phyloP scores from a whole-genome alignment of 116 monocot species.

The Cymodocea nodosa region DNA sequence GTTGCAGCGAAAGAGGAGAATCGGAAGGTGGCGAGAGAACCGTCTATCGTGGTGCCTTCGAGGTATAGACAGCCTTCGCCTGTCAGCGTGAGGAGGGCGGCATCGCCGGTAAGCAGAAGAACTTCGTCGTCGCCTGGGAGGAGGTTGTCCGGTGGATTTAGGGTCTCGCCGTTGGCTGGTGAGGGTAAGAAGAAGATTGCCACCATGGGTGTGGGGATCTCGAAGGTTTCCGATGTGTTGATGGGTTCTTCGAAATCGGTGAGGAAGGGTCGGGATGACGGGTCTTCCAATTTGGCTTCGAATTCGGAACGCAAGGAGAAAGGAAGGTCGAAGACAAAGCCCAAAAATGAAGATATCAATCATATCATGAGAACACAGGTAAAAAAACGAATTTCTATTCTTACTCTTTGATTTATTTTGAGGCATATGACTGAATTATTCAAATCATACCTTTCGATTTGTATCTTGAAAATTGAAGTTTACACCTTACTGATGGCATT shows the following conservation, averaged over 20 bases:
- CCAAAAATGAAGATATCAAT: conserved; percentile 26
- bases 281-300: background rate
- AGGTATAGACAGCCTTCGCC: conserved; percentile 86
- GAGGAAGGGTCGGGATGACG: conserved; percentile 84
- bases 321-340: conserved; percentile 24
- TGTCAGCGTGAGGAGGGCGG: conserved; percentile 19
- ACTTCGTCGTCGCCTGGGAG: conserved; percentile 49
- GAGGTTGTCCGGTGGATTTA: conserved; percentile 51
- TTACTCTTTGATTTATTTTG: too few relatives aligned
- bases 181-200: conserved; percentile 67
- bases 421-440: too few relatives aligned
- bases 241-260: conserved; percentile 21
- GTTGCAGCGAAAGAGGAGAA: conserved; percentile 81
- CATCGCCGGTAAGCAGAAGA: conserved; percentile 42
- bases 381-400: background rate
- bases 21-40: conserved; percentile 44
- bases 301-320: conserved; percentile 34
- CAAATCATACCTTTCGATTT: too few relatives aligned
- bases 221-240: conserved; percentile 40
- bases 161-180: conserved; percentile 32
- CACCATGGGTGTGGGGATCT: conserved; percentile 41
- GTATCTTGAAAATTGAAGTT: too few relatives aligned
- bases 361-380: conserved; percentile 67
- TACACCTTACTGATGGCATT: too few relatives aligned
- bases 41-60: conserved; percentile 81